These are phyloP conservation scores for Ustilago lituana DNA, from an alignment of 1,284 basidiomycete species.

Conservation along the genomic window DNA sequence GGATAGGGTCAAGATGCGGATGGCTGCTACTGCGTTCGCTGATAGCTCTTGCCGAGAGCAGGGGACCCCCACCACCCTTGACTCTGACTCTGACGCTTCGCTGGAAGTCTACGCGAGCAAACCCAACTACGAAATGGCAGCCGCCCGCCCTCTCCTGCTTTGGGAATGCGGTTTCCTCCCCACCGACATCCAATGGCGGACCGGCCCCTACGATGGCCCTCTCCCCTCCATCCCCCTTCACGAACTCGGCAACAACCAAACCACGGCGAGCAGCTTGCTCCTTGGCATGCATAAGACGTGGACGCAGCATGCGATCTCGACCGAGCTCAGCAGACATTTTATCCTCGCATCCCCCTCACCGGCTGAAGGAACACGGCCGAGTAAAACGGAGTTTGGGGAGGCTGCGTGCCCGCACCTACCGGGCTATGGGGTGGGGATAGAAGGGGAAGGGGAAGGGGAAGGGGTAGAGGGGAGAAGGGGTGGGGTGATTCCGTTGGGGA, in stretches of 20 bases:
- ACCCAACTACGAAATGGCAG: constrained; percentile 92
- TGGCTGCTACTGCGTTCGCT: too few species aligned
- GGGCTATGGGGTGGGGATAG: too few species aligned
- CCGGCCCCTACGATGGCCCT: constrained; percentile 70
- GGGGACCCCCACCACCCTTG: too few species aligned
- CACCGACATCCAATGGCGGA: constrained; percentile 79
- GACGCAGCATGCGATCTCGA: constrained; percentile 48
- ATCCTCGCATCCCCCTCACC: constrained; percentile 38
- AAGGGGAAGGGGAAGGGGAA: background rate
- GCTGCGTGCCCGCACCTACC: constrained; percentile 23
- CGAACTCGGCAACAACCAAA: constrained; percentile 2
- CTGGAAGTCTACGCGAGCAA: constrained; percentile 70
- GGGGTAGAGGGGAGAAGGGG: background rate
- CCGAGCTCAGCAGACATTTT: constrained; percentile 59
- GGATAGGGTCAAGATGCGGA: constrained; percentile 36
- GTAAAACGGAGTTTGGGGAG: constrained; percentile 12
- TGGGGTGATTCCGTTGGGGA: constrained; percentile 31
- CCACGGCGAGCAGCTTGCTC: constrained; percentile 7
- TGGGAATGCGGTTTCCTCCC: constrained; percentile 87
- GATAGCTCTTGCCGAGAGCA: too few species aligned
- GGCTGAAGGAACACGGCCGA: constrained; percentile 6
- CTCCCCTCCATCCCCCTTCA: constrained; percentile 3
- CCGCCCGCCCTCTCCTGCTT: constrained; percentile 86
- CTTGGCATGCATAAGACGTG: constrained; percentile 49
- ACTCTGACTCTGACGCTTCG: too few species aligned